Evolutionary conservation across 805 yeast genomes (phyloP), one percentile per base, ranked within the genome.

Genomic region (Wickerhamiella slavikovae): DNA sequence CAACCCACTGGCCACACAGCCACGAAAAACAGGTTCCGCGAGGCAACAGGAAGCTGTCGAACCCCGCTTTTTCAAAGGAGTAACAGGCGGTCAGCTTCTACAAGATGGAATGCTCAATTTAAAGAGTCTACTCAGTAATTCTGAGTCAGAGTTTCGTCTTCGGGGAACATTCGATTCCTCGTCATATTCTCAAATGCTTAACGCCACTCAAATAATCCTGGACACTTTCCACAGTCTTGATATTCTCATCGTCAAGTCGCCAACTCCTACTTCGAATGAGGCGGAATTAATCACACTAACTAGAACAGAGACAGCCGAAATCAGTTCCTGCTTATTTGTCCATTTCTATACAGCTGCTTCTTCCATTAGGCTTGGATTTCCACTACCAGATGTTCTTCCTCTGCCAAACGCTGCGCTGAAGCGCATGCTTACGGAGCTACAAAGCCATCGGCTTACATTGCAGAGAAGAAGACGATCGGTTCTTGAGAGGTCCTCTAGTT

Each of bases 151-250:
- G 46, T 56, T 73, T 30, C 57, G 92, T 27, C 50, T 79, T 32
- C 73, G 77, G 41, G 92, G 92, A 0, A 60, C 63, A 10, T 78
- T 76, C 39, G 79, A 83, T 2, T 44, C 48, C 2, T 52, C 47
- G 3, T 55, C 57, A 1, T 79, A 71, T 48, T 53, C 55, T 24
- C 54, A 49, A 22, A 45, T 78, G 15, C 44, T 78, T 14, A 47
- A 49, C 9, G 50, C 66, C 2, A 74, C 89, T 0, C 70, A 72
- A 27, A 58, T 60, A 19, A 72, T 78, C 17, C 55, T 78, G 15
- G 85, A 78, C 43, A 70, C 82, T 0, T 71, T 66, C 43, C 83
- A 75, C 47, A 76, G 77, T 41, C 57, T 79, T 52, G 68, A 66
- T 36, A 64, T 71, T 17, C 64, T 78, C 54, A 68, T 78, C 22